Percentiles rank a stretch among this genome's conserved stretches.
Evolutionary conservation across 257 asterid species (phyloP).

Genomic region (Gardenia jasminoides): DNA sequence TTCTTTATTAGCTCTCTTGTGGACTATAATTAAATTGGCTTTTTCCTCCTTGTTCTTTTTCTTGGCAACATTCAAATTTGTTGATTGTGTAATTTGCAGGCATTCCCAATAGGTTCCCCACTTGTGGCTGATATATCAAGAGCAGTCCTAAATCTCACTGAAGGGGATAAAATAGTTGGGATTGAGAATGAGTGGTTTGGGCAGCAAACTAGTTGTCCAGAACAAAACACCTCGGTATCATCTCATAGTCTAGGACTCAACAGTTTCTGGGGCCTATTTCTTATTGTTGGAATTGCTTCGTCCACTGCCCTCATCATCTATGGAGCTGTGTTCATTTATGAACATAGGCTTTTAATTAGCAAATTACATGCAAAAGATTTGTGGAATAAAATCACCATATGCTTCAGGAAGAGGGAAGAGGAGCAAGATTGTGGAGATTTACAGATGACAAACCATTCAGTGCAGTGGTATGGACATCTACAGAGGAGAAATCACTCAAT

Average conservation of each 20-base stretch:
- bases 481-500: not conserved
- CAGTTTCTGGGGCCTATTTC: slow-evolving; percentile 60
- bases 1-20: no score
- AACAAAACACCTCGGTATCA: not conserved
- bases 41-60: not conserved
- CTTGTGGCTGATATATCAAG: slow-evolving; percentile 46
- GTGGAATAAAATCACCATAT: not conserved
- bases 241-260: slow-evolving; percentile 41
- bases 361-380: not conserved
- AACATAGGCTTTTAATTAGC: not conserved
- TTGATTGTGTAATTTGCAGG: slow-evolving; percentile 24
- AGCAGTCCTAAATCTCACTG: slow-evolving; percentile 39
- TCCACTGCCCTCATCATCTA: slow-evolving; percentile 11
- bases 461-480: no score
- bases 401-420: not conserved
- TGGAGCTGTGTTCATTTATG: not conserved
- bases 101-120: slow-evolving; percentile 50
- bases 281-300: slow-evolving; percentile 33
- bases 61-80: not conserved
- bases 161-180: slow-evolving; percentile 38
- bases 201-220: slow-evolving; percentile 14
- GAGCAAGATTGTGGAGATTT: not conserved
- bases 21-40: not conserved
- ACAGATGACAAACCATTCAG: not conserved
- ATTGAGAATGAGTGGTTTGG: slow-evolving; percentile 52